Percentiles rank a stretch among this genome's conserved stretches.
Evolutionary conservation across 345 rosid genomes (phyloP).

Genomic region (Brassica nigra): DNA sequence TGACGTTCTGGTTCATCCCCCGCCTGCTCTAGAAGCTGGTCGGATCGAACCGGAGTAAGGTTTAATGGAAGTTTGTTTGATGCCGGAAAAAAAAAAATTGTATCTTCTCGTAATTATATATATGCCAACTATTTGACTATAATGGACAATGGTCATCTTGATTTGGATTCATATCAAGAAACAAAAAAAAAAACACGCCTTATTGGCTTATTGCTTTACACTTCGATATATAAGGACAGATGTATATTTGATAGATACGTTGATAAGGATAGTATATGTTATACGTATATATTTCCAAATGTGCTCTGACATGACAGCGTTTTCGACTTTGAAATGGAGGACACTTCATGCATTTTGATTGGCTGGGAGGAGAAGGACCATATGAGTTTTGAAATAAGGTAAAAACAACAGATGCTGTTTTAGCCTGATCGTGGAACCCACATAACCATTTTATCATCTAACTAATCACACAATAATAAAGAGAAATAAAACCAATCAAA

Average conservation of each 20-base stretch:
- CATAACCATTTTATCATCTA: conserved; percentile 6
- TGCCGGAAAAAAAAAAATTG: too few relatives aligned
- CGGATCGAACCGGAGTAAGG: too few relatives aligned
- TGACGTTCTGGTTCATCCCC: too few relatives aligned
- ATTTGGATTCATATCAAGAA: background rate
- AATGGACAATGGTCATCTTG: background rate
- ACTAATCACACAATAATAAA: conserved; percentile 10
- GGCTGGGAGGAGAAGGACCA: conserved; percentile 30
- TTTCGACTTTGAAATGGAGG: conserved; percentile 35
- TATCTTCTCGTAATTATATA: background rate
- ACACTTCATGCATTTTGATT: conserved; percentile 33
- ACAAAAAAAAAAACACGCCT: background rate
- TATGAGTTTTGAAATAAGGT: conserved; percentile 27
- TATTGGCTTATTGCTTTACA: conserved; percentile 7
- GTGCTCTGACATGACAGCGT: conserved; percentile 38
- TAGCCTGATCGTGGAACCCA: conserved; percentile 33
- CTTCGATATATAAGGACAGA: background rate
- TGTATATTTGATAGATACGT: conserved; percentile 1
- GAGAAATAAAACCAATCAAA: conserved; percentile 30
- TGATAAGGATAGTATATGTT: background rate
- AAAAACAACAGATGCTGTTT: conserved; percentile 43
- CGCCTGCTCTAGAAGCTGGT: too few relatives aligned
- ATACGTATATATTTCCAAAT: conserved; percentile 21
- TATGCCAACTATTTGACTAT: background rate
- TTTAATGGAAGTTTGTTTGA: too few relatives aligned